phyloP scores from a whole-genome alignment of 805 yeast genomes.

The Sporopachydermia lactativora region DNA sequence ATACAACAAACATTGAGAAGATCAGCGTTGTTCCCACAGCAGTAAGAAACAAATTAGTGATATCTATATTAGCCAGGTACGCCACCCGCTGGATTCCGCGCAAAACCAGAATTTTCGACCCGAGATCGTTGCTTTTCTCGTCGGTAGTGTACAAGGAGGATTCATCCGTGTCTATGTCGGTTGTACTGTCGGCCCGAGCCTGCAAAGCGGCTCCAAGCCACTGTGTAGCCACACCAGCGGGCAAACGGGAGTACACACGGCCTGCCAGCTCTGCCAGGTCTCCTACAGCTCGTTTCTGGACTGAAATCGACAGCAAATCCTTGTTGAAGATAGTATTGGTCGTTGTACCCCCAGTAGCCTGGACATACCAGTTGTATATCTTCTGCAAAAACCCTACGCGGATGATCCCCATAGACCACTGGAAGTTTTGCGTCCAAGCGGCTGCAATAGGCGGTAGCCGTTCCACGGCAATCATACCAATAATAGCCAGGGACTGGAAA shows the following conservation, averaged over 20 bases:
- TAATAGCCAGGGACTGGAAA: conserved; percentile 85
- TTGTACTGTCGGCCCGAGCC: conserved; percentile 10
- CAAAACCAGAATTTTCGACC: conserved; percentile 61
- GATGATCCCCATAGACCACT: conserved; percentile 92
- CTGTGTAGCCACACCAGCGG: conserved; percentile 7
- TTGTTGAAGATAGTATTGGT: conserved; percentile 58
- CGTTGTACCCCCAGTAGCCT: conserved; percentile 83
- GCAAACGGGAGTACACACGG: conserved; percentile 9
- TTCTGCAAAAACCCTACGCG: conserved; percentile 59
- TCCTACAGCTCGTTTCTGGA: conserved; percentile 46
- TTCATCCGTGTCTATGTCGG: conserved; percentile 25
- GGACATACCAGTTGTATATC: conserved; percentile 80
- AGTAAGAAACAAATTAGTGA: conserved; percentile 76
- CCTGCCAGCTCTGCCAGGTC: background rate
- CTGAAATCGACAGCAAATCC: conserved; percentile 63
- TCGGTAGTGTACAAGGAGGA: conserved; percentile 47
- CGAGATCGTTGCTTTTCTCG: conserved; percentile 45
- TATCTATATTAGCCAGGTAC: conserved; percentile 69
- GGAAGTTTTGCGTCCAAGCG: conserved; percentile 95
- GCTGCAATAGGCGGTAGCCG: conserved; percentile 93
- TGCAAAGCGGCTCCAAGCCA: conserved; percentile 8
- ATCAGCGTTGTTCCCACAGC: conserved; percentile 55
- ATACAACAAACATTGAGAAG: conserved; percentile 53
- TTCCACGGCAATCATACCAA: conserved; percentile 91
- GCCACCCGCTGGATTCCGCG: conserved; percentile 92